A percentile compares a stretch with the other conserved stretches of the same genome.
Evolutionary conservation across 352 stramenopile genomes (phyloP).

Genomic region (Thalassiosira pacifica): DNA sequence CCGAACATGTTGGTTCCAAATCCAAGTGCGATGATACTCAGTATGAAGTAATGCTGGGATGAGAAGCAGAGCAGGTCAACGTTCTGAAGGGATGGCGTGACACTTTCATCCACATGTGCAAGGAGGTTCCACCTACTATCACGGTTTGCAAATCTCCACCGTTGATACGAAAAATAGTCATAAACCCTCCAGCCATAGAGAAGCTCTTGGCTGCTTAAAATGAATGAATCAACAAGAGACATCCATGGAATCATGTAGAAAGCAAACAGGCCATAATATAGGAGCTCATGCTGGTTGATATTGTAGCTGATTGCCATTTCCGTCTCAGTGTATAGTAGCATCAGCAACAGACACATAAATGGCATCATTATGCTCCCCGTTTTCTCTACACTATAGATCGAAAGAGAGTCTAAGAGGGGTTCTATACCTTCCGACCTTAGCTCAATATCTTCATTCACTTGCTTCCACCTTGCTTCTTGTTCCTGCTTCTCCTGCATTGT

Average conservation of each 20-base stretch:
- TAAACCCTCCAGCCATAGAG: constrained; percentile 97
- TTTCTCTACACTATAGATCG: constrained; percentile 92
- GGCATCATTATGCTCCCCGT: constrained; percentile 90
- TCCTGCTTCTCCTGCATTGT: constrained; percentile 92
- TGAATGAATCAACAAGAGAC: constrained; percentile 93
- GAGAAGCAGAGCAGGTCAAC: constrained; percentile 96
- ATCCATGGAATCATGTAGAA: constrained; percentile 95
- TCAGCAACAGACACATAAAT: constrained; percentile 91
- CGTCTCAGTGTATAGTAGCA: constrained; percentile 88
- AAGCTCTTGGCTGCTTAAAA: constrained; percentile 96
- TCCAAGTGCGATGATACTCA: constrained; percentile 86
- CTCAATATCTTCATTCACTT: constrained; percentile 95
- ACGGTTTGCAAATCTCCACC: constrained; percentile 94
- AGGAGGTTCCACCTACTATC: constrained; percentile 93
- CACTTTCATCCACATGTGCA: constrained; percentile 91
- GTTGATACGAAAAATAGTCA: constrained; percentile 97
- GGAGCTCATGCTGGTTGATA: constrained; percentile 93
- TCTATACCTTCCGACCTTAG: constrained; percentile 93
- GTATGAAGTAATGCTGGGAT: constrained; percentile 93
- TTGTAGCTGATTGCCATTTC: constrained; percentile 93
- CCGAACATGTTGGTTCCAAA: constrained; percentile 92
- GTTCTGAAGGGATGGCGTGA: constrained; percentile 92
- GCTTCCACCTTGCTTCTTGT: constrained; percentile 92
- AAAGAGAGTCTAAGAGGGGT: constrained; percentile 91
- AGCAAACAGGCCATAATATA: constrained; percentile 95